Percentiles rank a stretch among this genome's conserved stretches.
Conservation (phyloP, 2,329 filamentous ascomycete genomes). For the Fusarium camptoceras region DNA sequence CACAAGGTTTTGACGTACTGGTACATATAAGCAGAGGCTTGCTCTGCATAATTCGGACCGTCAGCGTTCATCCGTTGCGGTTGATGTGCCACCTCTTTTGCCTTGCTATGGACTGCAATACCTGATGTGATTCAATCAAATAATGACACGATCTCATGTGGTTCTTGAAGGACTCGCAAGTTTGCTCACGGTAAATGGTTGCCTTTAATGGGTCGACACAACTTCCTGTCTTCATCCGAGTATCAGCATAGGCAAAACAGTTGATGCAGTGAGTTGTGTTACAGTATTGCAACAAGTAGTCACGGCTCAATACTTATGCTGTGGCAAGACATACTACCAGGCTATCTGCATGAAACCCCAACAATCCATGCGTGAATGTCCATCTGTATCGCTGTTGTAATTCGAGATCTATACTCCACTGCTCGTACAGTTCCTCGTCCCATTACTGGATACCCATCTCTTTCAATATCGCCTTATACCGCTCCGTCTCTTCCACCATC, state of each 20-base stretch:
- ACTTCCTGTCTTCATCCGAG: background rate
- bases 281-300: background rate
- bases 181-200: background rate
- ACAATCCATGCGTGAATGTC: background rate
- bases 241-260: background rate
- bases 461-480: conserved; percentile 66
- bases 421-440: background rate
- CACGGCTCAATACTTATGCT: background rate
- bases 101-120: background rate
- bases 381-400: background rate
- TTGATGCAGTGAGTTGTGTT: background rate
- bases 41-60: background rate
- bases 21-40: background rate
- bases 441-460: conserved; percentile 54
- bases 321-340: background rate
- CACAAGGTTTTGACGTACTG: background rate
- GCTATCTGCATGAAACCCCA: background rate
- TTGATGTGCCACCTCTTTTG: background rate
- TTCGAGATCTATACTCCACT: conserved; percentile 1
- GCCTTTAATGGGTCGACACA: background rate
- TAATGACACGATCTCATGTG: background rate
- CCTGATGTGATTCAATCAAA: background rate
- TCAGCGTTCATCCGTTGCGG: background rate
- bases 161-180: background rate
- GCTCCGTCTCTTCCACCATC: conserved; percentile 82